Evolutionary conservation across 2,329 filamentous ascomycete species (phyloP).

Genomic region (Arthrobotrys conoides): DNA sequence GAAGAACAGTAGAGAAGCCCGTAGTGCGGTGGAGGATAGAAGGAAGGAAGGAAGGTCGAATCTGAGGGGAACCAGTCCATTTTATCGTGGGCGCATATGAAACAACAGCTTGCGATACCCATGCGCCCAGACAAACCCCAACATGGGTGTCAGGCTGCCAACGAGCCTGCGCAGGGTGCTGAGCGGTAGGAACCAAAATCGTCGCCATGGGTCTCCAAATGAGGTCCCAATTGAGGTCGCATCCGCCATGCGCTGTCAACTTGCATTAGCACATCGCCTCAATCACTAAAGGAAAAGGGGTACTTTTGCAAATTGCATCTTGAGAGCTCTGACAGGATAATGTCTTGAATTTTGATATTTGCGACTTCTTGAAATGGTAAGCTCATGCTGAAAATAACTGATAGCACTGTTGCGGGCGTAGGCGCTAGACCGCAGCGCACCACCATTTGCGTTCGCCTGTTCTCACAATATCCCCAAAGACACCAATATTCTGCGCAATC

Average conservation of each 20-base stretch:
- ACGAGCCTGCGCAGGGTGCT: conserved; percentile 29
- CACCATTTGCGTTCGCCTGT: conserved; percentile 25
- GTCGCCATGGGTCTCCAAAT: conserved; percentile 41
- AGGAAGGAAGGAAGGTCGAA: conserved; percentile 33
- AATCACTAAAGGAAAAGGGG: conserved; percentile 39
- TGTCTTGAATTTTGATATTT: conserved; percentile 35
- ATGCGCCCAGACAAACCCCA: conserved; percentile 29
- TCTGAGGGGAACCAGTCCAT: conserved; percentile 42
- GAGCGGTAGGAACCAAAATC: conserved; percentile 18
- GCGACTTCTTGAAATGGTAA: conserved; percentile 50
- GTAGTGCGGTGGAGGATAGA: conserved; percentile 49
- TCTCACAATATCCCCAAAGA: conserved; percentile 1
- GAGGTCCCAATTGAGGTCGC: conserved; percentile 34
- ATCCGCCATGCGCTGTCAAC: conserved; percentile 41
- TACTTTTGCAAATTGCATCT: conserved; percentile 44
- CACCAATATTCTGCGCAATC: neutral
- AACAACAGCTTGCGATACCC: conserved; percentile 31
- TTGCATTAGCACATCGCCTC: conserved; percentile 26
- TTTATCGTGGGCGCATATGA: conserved; percentile 60
- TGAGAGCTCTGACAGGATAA: conserved; percentile 52
- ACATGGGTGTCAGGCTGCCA: conserved; percentile 33
- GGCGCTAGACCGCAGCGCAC: conserved; percentile 29
- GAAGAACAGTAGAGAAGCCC: conserved; percentile 38
- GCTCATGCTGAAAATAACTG: conserved; percentile 44
- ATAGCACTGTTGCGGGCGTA: conserved; percentile 30